phyloP scores from a whole-genome alignment of 768 basidiomycete genomes.

The Kwoniella sp. region DNA sequence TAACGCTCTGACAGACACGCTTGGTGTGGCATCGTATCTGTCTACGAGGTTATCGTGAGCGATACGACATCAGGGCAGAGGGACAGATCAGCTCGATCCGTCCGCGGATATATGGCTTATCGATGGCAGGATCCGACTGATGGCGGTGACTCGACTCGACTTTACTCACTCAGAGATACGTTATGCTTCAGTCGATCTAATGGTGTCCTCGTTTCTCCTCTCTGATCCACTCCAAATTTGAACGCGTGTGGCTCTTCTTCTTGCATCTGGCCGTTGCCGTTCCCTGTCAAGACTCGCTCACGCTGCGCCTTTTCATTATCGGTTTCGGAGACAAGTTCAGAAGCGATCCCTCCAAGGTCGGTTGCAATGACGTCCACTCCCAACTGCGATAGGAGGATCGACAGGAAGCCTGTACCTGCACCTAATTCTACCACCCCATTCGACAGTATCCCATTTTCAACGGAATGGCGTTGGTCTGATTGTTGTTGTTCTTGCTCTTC shows the following conservation, averaged over 20 bases:
- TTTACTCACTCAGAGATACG: conserved; percentile 43
- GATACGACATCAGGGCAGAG: neutral
- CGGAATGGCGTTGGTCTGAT: neutral
- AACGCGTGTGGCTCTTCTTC: conserved; percentile 3
- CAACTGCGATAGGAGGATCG: conserved; percentile 43
- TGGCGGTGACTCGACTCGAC: neutral
- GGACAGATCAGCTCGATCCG: neutral
- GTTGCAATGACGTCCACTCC: conserved; percentile 38
- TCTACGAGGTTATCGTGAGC: conserved; percentile 1
- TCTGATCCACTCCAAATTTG: neutral
- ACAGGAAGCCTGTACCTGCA: conserved; percentile 53
- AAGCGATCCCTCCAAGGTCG: conserved; percentile 35
- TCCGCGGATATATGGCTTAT: too few species aligned
- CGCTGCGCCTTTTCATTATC: neutral
- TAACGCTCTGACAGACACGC: conserved; percentile 27
- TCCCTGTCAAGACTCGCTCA: too few species aligned
- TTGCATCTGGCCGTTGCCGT: neutral
- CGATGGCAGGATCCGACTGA: too few species aligned
- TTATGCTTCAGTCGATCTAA: conserved; percentile 33
- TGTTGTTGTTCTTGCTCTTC: too few species aligned
- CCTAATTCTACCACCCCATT: conserved; percentile 46
- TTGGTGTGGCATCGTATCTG: neutral
- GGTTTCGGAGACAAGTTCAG: neutral
- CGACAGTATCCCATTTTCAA: neutral
- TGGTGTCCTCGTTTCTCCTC: conserved; percentile 30